Evolutionary conservation across 768 basidiomycete species (phyloP).

Genomic region (Scleroderma citrinum): DNA sequence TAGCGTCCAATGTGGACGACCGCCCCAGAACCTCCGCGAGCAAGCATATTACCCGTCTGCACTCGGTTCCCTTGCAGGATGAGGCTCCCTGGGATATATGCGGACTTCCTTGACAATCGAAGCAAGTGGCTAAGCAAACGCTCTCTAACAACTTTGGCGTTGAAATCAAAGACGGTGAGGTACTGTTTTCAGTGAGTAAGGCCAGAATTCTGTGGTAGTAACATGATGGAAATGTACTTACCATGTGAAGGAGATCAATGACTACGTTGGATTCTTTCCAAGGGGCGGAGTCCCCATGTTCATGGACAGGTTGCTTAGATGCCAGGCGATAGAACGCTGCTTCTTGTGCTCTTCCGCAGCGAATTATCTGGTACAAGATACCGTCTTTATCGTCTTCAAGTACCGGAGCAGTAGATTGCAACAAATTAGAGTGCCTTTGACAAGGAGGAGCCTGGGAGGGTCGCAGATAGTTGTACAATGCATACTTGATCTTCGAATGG

Average conservation of each 20-base stretch:
- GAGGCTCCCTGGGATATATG: constrained; percentile 17
- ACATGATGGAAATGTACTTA: constrained; percentile 3
- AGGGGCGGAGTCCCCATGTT: not conserved
- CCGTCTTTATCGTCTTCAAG: constrained; percentile 11
- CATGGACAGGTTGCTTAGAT: not conserved
- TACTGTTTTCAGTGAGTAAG: constrained; percentile 6
- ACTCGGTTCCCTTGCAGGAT: constrained; percentile 6
- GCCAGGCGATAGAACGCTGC: constrained; percentile 10
- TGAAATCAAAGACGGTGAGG: not conserved
- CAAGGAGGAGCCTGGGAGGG: too few species aligned
- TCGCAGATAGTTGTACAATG: constrained; percentile 7
- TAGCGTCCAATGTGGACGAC: constrained; percentile 14
- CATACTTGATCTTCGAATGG: constrained; percentile 12
- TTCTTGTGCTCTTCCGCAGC: constrained; percentile 12
- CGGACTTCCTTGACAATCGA: constrained; percentile 25
- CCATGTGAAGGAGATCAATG: constrained; percentile 21
- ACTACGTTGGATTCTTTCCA: constrained; percentile 12
- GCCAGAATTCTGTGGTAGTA: not conserved
- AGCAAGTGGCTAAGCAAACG: constrained; percentile 18
- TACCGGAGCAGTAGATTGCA: not conserved
- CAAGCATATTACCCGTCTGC: not conserved
- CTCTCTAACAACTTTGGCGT: not conserved
- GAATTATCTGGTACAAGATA: constrained; percentile 14
- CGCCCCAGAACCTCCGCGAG: constrained; percentile 15
- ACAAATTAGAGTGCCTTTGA: constrained; percentile 5